Evolutionary conservation across 2,329 filamentous ascomycete species (phyloP), one percentile per base, ranked within the genome.

Genomic region (Apiospora rasikravindrae): DNA sequence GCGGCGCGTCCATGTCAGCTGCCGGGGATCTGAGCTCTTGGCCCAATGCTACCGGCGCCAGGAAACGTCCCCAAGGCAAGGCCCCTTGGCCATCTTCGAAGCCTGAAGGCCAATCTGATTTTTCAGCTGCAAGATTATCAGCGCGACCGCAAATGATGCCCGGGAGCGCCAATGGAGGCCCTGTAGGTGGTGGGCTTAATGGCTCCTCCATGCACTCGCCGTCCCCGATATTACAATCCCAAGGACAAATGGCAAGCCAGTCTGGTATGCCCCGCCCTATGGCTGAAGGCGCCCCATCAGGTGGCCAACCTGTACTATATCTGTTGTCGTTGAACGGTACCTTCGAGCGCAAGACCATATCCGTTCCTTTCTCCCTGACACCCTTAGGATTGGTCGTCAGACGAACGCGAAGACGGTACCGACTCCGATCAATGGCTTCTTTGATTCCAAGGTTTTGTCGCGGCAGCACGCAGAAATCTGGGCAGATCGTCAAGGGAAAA

Each of bases 361-460:
- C 90, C 45, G 94, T 99, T 2, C 96, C 96, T 0, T 98, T 93
- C 81, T 93, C 90, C 96, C 96, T n/a, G 96, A 98, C n/a, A 93
- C 94, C 53, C 87, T 99, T 69, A 92, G 95, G 74, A 98, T 99
- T 79, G 96, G 96, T 64, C 93, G 96, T 67, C 96, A 99, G 83
- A 99, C 96, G 26, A 99, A 99, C 82, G 94, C 94, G 76, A 98
- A 98, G 83, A 98, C 96, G 0, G 89, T 97, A 16, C 96, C 96
- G 0, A 98, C 95, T 0, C 91, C 94, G 0, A 85, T 92, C 73
- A 99, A 99, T 83, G 96, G 96, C 47, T 99, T 93, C 82, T 99
- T 99, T 79, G 96, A 99, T 82, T 98, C 96, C 69, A 99, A 99
- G 83, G 96, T 99, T 37, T 88, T 99, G 33, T 98, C 96, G 51